phyloP scores from a whole-genome alignment of 2,329 filamentous ascomycete genomes.

The Cercospora zeae-maydis region DNA sequence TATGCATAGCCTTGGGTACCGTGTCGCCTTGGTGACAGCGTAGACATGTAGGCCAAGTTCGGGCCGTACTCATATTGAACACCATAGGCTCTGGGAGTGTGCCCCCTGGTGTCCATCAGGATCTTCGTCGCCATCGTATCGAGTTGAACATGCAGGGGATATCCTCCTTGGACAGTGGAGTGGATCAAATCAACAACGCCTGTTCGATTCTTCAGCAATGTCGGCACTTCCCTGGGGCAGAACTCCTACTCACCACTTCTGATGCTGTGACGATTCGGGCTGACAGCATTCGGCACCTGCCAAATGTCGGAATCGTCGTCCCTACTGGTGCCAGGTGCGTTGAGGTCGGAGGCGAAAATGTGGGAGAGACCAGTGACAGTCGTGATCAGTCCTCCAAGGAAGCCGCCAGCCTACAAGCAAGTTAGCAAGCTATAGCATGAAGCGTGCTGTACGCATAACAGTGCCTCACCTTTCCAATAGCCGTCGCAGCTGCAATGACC shows the following conservation, averaged over 20 bases:
- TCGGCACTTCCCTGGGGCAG: background rate
- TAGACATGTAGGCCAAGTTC: constrained; percentile 39
- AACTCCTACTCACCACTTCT: constrained; percentile 14
- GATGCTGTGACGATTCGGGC: background rate
- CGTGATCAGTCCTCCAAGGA: constrained; percentile 28
- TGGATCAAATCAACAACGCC: constrained; percentile 56
- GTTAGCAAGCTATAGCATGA: background rate
- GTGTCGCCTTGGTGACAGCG: constrained; percentile 31
- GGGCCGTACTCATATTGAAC: constrained; percentile 41
- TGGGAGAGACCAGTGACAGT: constrained; percentile 46
- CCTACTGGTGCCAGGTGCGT: constrained; percentile 27
- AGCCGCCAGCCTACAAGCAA: constrained; percentile 36
- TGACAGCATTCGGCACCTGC: constrained; percentile 7
- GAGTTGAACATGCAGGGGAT: constrained; percentile 53
- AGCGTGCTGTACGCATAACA: background rate
- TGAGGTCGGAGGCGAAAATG: constrained; percentile 48
- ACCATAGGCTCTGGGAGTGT: constrained; percentile 45
- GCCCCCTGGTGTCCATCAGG: constrained; percentile 56
- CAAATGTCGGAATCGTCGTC: constrained; percentile 36
- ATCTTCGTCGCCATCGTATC: constrained; percentile 65
- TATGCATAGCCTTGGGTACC: constrained; percentile 41
- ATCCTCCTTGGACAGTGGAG: constrained; percentile 48
- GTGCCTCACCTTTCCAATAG: constrained; percentile 42
- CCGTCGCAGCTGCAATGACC: constrained; percentile 49
- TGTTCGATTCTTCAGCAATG: constrained; percentile 46